These are phyloP conservation scores for Ogataea naganishii DNA, from an alignment of 805 yeast species.

Conservation along the genomic window DNA sequence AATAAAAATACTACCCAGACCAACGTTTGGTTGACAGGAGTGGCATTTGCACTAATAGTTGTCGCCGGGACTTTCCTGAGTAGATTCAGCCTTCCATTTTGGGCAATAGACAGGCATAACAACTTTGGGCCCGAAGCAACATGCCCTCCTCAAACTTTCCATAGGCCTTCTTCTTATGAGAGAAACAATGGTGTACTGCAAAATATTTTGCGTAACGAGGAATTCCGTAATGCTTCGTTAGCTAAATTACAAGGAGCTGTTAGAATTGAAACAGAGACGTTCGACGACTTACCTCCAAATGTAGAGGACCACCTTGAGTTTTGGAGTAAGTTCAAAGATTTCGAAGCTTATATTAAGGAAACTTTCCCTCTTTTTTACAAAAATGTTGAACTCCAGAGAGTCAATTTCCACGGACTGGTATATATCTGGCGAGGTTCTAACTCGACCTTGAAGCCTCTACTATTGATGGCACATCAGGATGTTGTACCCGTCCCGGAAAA, in stretches of 20 bases:
- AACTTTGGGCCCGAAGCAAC: no score
- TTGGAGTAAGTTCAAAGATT: conserved; percentile 23
- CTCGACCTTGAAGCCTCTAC: conserved; percentile 29
- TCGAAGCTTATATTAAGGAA: conserved; percentile 29
- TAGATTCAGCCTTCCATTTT: no score
- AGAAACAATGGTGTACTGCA: conserved; percentile 22
- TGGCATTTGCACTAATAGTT: no score
- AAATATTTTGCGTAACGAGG: conserved; percentile 26
- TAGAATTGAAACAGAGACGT: conserved; percentile 54
- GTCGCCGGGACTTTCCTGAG: no score
- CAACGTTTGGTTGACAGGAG: no score
- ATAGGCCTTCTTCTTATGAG: conserved; percentile 24
- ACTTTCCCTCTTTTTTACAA: conserved; percentile 33
- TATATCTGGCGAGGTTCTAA: conserved; percentile 35
- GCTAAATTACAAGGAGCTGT: conserved; percentile 48
- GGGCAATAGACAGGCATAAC: no score
- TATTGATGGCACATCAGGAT: conserved; percentile 44
- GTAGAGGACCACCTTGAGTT: conserved; percentile 45
- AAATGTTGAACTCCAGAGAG: conserved; percentile 25
- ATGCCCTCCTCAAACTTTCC: no score
- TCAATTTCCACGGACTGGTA: conserved; percentile 36
- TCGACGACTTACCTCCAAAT: conserved; percentile 38
- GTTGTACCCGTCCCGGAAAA: conserved; percentile 39
- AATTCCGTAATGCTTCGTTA: conserved; percentile 31
- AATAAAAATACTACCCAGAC: no score